Conservation (phyloP, 2,329 filamentous ascomycete species). For the Pseudogymnoascus sp. region DNA sequence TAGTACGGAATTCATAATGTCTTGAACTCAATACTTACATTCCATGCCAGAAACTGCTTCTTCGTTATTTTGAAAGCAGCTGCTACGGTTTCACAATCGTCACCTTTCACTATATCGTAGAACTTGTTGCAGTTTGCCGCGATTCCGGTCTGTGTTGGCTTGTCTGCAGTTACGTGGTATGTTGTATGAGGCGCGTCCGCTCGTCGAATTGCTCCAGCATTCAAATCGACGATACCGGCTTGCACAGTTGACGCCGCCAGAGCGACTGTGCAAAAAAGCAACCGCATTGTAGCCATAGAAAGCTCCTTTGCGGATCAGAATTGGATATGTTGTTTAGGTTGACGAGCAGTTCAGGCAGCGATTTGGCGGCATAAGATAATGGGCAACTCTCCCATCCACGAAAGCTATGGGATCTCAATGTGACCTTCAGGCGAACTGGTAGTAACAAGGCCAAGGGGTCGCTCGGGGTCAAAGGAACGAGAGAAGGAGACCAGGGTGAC, state of each 20-base stretch:
- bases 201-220: neutral
- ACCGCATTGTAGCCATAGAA: neutral
- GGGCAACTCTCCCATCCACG: neutral
- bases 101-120: conserved; percentile 16
- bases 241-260: neutral
- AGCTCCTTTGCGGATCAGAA: neutral
- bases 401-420: neutral
- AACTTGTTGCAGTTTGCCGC: conserved; percentile 13
- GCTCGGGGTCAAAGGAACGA: neutral
- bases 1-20: neutral
- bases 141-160: conserved; percentile 20
- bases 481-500: neutral
- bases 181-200: conserved; percentile 1
- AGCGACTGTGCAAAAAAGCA: neutral
- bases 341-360: neutral
- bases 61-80: conserved; percentile 5
- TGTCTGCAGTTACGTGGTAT: conserved; percentile 1
- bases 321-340: neutral
- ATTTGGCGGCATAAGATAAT: neutral
- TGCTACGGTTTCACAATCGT: conserved; percentile 18
- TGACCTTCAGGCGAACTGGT: neutral
- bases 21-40: neutral
- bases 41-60: neutral
- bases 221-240: conserved; percentile 1
- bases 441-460: neutral